These are phyloP conservation scores for Echria macrotheca DNA, from an alignment of 495 filamentous ascomycete genomes.

Conservation along the genomic window DNA sequence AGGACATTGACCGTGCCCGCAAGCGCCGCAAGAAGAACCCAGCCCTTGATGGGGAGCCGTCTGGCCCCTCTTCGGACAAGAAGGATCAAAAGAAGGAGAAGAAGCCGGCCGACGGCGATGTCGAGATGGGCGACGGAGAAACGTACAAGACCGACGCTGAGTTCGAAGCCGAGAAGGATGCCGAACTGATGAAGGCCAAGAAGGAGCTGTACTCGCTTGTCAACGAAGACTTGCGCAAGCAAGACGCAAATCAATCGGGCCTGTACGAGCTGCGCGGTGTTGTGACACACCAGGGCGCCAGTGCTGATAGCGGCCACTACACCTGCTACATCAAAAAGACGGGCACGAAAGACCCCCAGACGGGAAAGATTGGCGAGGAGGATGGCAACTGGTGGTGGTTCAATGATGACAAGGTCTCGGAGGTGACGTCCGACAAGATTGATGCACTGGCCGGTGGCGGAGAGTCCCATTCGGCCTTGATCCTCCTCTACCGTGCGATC, in stretches of 20 bases:
- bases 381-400: slow-evolving; percentile 99
- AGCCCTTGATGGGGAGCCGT: slow-evolving; percentile 18
- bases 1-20: slow-evolving; percentile 78
- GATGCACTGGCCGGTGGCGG: slow-evolving; percentile 85
- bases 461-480: slow-evolving; percentile 92
- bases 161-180: slow-evolving; percentile 75
- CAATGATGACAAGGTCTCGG: slow-evolving; percentile 95
- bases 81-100: slow-evolving; percentile 32
- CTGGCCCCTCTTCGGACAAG: slow-evolving; percentile 22
- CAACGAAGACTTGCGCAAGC: slow-evolving; percentile 60
- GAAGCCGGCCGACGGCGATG: slow-evolving; percentile 37
- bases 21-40: slow-evolving; percentile 80
- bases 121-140: slow-evolving; percentile 58
- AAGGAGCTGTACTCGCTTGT: slow-evolving; percentile 76
- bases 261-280: slow-evolving; percentile 92
- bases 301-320: slow-evolving; percentile 96
- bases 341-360: slow-evolving; percentile 55
- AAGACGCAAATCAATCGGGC: slow-evolving; percentile 83
- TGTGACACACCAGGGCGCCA: slow-evolving; percentile 95
- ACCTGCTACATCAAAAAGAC: slow-evolving; percentile 96
- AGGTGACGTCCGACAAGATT: slow-evolving; percentile 88
- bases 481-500: slow-evolving; percentile 87
- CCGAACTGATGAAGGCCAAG: slow-evolving; percentile 68
- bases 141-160: slow-evolving; percentile 86
- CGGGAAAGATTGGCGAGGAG: slow-evolving; percentile 66